These are phyloP conservation scores for Pascua guehoae DNA, from an alignment of 1,284 basidiomycete genomes.

Conservation along the genomic window DNA sequence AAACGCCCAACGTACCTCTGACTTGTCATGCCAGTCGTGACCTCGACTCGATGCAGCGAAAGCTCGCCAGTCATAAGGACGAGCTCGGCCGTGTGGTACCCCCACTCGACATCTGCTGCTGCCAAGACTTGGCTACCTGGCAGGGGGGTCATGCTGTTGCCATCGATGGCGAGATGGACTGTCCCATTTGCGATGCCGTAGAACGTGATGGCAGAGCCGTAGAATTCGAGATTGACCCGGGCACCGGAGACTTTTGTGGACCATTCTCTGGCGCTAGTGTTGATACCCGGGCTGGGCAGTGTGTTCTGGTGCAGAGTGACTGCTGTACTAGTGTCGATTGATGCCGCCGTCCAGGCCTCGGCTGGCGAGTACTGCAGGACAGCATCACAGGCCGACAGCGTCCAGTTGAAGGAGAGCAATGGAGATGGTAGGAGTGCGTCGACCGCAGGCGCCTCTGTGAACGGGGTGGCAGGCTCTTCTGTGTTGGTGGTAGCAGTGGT, in stretches of 20 bases:
- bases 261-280: not conserved
- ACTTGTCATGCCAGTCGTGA: not conserved
- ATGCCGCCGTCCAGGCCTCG: not conserved
- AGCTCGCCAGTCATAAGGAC: not conserved
- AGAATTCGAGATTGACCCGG: not conserved
- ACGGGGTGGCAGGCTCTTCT: too few relatives aligned
- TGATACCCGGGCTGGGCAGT: not conserved
- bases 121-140: not conserved
- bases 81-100: slow-evolving; percentile 2
- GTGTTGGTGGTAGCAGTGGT: too few relatives aligned
- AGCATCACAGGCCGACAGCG: slow-evolving; percentile 5
- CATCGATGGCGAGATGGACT: slow-evolving; percentile 4
- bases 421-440: too few relatives aligned
- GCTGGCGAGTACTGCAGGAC: slow-evolving; percentile 2
- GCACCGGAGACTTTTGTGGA: not conserved
- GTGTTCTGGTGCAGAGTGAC: too few relatives aligned
- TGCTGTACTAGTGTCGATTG: not conserved
- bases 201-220: slow-evolving; percentile 3
- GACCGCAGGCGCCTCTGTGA: too few relatives aligned
- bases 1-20: not conserved
- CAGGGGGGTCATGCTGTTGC: not conserved
- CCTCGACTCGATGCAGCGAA: not conserved
- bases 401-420: slow-evolving; percentile 7
- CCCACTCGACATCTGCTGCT: not conserved
- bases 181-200: not conserved